Evolutionary conservation across 495 filamentous ascomycete species (phyloP).

Genomic region (Aspergillus nidulans): DNA sequence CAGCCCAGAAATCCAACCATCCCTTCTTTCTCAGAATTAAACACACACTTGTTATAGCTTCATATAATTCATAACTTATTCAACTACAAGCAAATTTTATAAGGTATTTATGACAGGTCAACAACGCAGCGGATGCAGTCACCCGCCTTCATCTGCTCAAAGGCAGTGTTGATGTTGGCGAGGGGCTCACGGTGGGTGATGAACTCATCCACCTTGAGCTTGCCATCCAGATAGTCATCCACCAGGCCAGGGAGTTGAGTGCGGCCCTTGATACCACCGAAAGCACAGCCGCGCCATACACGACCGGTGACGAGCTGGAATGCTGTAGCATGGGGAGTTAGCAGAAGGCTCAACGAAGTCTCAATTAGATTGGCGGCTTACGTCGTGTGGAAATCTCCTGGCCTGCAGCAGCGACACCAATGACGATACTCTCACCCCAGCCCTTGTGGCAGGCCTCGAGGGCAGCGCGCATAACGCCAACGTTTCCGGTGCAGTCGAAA

Average conservation of each 20-base stretch:
- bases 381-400: slow-evolving; percentile 95
- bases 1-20: background rate
- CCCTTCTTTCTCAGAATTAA: background rate
- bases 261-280: slow-evolving; percentile 96
- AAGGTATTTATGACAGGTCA: slow-evolving; percentile 26
- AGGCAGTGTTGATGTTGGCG: slow-evolving; percentile 78
- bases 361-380: slow-evolving; percentile 49
- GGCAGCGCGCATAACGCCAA: slow-evolving; percentile 90
- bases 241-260: slow-evolving; percentile 86
- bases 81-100: slow-evolving; percentile 1
- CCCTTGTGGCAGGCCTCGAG: slow-evolving; percentile 99
- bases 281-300: slow-evolving; percentile 96
- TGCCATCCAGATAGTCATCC: slow-evolving; percentile 80
- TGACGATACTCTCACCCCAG: slow-evolving; percentile 97
- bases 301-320: slow-evolving; percentile 98
- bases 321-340: slow-evolving; percentile 47
- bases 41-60: background rate
- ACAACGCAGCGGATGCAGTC: slow-evolving; percentile 90
- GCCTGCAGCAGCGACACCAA: slow-evolving; percentile 94
- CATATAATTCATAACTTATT: slow-evolving; percentile 13
- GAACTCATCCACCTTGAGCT: slow-evolving; percentile 98
- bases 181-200: slow-evolving; percentile 92
- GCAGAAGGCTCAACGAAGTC: background rate
- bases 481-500: slow-evolving; percentile 98
- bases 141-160: slow-evolving; percentile 89